A percentile compares a stretch with the other conserved stretches of the same genome.
Evolutionary conservation across 2,329 filamentous ascomycete genomes (phyloP).

Genomic region (Colletotrichum sp.): DNA sequence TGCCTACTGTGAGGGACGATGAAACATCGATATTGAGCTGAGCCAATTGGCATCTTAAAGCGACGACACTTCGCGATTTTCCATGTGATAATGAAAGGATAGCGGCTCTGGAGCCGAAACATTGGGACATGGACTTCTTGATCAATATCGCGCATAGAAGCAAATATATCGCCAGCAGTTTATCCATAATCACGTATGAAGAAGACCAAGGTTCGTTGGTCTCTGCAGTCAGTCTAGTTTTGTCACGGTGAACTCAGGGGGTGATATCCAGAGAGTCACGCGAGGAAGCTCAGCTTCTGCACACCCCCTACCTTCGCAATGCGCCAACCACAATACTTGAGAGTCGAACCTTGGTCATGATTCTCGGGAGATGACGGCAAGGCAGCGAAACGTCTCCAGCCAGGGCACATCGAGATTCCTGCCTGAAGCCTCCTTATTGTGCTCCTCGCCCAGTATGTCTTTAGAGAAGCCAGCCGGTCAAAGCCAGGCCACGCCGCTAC

Average conservation of each 20-base stretch:
- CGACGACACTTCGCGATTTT: not conserved
- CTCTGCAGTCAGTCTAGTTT: not conserved
- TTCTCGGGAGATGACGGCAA: not conserved
- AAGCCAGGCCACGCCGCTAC: not conserved
- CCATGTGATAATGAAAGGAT: not conserved
- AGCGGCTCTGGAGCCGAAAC: not conserved
- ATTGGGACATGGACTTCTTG: not conserved
- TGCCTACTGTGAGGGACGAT: no score
- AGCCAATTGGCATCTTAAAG: not conserved
- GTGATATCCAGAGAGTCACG: not conserved
- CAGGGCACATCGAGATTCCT: not conserved
- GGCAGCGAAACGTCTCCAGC: not conserved
- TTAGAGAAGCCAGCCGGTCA: not conserved
- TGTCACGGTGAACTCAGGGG: not conserved
- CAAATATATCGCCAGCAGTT: not conserved
- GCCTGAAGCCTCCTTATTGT: not conserved
- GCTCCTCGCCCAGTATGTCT: not conserved
- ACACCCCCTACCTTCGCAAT: not conserved
- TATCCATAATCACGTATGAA: not conserved
- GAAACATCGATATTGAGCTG: not conserved
- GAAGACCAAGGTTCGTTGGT: not conserved
- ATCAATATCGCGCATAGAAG: not conserved
- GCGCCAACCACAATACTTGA: not conserved
- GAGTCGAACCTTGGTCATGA: not conserved
- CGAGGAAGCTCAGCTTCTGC: not conserved